Evolutionary conservation across 1,284 basidiomycete genomes (phyloP).

Genomic region (Austroboletus olivaceoglutinosus): DNA sequence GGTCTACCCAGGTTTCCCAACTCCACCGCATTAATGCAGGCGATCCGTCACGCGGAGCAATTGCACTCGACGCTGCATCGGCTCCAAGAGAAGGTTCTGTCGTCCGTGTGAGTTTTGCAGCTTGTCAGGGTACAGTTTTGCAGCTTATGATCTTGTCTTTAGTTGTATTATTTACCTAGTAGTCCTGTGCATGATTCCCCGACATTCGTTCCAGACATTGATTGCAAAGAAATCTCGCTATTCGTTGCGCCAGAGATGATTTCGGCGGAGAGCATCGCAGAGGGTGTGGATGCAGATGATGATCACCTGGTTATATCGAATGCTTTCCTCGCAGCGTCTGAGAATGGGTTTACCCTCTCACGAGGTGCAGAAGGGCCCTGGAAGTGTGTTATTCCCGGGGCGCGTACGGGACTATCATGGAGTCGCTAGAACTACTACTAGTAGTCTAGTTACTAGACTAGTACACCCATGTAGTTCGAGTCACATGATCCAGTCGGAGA

Average conservation of each 20-base stretch:
- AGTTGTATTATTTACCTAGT: slow-evolving; percentile 22
- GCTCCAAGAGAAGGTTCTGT: slow-evolving; percentile 55
- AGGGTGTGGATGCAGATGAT: neutral
- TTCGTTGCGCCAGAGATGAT: slow-evolving; percentile 20
- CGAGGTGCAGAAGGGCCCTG: slow-evolving; percentile 30
- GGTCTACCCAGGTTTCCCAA: slow-evolving; percentile 37
- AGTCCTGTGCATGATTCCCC: neutral
- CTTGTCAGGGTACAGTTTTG: neutral
- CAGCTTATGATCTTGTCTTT: neutral
- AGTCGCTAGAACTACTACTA: neutral
- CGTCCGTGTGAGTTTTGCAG: slow-evolving; percentile 53
- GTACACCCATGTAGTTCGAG: neutral
- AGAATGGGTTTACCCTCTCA: slow-evolving; percentile 52
- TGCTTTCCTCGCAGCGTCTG: slow-evolving; percentile 53
- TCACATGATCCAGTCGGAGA: slow-evolving; percentile 21
- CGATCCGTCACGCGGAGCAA: slow-evolving; percentile 73
- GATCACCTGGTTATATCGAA: slow-evolving; percentile 28
- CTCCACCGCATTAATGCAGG: slow-evolving; percentile 70
- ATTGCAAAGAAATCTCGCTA: slow-evolving; percentile 17
- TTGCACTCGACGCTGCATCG: slow-evolving; percentile 65
- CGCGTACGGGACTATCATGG: slow-evolving; percentile 25
- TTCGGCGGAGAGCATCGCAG: neutral
- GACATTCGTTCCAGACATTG: neutral
- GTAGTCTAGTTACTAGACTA: too few relatives aligned
- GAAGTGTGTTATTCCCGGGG: slow-evolving; percentile 41